Conservation (phyloP, 2,329 filamentous ascomycete species). For the Colletotrichum sp. region DNA sequence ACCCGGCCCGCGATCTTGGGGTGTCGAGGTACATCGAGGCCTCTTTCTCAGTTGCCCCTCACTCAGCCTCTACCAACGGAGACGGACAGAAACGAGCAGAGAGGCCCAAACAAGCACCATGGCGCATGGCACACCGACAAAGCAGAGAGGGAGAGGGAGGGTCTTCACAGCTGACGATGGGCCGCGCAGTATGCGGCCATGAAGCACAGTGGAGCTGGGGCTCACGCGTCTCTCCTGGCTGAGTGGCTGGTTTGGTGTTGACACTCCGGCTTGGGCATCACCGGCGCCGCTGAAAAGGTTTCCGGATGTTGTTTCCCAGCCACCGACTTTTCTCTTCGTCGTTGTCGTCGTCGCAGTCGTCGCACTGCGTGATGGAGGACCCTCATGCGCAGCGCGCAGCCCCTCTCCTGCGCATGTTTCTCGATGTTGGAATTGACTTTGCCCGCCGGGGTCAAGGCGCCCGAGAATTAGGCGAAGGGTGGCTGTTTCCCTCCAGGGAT, state of each 20-base stretch:
- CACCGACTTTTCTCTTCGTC: slow-evolving; percentile 12
- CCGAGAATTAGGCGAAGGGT: slow-evolving; percentile 4
- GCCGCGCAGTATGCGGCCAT: slow-evolving; percentile 28
- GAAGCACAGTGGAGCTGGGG: slow-evolving; percentile 29
- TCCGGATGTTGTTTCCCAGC: slow-evolving; percentile 17
- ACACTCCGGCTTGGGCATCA: slow-evolving; percentile 20
- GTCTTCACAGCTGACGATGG: slow-evolving; percentile 18
- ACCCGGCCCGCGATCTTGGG: neutral
- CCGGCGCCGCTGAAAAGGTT: slow-evolving; percentile 8
- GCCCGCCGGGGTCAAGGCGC: neutral
- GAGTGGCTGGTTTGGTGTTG: slow-evolving; percentile 19
- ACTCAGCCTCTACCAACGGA: neutral
- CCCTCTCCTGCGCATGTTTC: neutral
- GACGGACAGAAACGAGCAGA: neutral
- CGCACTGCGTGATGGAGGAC: neutral
- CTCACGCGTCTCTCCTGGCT: slow-evolving; percentile 16
- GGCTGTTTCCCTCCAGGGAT: slow-evolving; percentile 17
- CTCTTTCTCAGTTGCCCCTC: neutral
- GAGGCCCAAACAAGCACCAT: slow-evolving; percentile 14
- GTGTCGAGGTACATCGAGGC: neutral
- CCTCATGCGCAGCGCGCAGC: neutral
- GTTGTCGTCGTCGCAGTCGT: neutral
- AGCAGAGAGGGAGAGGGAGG: neutral
- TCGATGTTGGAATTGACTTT: slow-evolving; percentile 20
- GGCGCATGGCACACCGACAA: slow-evolving; percentile 12